Evolutionary conservation across 352 stramenopile genomes (phyloP).

Genomic region (Phytophthora lateralis): DNA sequence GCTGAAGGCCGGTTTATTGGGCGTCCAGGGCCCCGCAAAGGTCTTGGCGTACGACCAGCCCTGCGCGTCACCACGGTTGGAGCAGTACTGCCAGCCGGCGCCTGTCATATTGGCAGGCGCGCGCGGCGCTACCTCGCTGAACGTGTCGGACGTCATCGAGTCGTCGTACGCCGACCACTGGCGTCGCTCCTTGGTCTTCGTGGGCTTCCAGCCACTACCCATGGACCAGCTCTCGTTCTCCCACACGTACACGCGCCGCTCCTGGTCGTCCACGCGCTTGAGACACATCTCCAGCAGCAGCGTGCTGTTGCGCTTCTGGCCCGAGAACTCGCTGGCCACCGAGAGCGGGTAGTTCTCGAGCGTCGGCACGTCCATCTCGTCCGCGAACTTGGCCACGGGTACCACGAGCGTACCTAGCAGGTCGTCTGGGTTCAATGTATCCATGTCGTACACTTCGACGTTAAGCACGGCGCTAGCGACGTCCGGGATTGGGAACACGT

Average conservation of each 20-base stretch:
- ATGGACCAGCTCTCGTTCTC: slow-evolving; percentile 72
- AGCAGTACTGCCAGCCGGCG: slow-evolving; percentile 62
- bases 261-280: slow-evolving; percentile 40
- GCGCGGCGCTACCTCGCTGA: slow-evolving; percentile 47
- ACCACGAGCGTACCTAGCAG: slow-evolving; percentile 62
- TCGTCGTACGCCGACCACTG: slow-evolving; percentile 68
- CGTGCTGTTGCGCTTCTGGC: slow-evolving; percentile 52
- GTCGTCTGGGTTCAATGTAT: slow-evolving; percentile 67
- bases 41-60: slow-evolving; percentile 75
- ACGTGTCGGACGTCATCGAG: slow-evolving; percentile 44
- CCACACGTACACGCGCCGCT: slow-evolving; percentile 54
- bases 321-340: slow-evolving; percentile 43
- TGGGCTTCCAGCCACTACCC: slow-evolving; percentile 50
- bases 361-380: slow-evolving; percentile 46
- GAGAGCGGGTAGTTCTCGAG: slow-evolving; percentile 61
- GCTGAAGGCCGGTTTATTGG: slow-evolving; percentile 53
- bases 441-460: slow-evolving; percentile 70
- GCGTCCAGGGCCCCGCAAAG: slow-evolving; percentile 62
- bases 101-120: slow-evolving; percentile 44
- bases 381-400: slow-evolving; percentile 52
- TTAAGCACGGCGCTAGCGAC: slow-evolving; percentile 47
- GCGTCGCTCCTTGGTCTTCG: slow-evolving; percentile 47
- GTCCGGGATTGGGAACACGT: slow-evolving; percentile 61
- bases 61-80: slow-evolving; percentile 49
- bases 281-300: slow-evolving; percentile 66